phyloP scores from a whole-genome alignment of 805 yeast genomes.

The Sugiyamaella mastotermitis region DNA sequence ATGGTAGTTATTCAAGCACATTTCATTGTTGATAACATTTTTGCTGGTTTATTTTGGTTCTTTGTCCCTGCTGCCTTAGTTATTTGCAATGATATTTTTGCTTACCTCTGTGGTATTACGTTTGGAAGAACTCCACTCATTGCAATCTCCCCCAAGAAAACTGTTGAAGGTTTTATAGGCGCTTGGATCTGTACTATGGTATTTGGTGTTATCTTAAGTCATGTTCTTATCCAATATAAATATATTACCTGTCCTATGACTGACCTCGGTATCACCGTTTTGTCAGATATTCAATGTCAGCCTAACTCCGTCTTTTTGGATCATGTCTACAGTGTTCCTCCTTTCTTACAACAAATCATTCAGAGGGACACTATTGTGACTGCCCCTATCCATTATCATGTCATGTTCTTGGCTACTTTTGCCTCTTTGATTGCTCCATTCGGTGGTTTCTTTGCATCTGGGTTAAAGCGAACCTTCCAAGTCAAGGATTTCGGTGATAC shows the following conservation, averaged over 20 bases:
- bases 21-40: constrained; percentile 80
- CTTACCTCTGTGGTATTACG: constrained; percentile 94
- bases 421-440: constrained; percentile 97
- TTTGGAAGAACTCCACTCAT: constrained; percentile 91
- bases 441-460: constrained; percentile 97
- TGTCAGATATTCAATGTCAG: constrained; percentile 63
- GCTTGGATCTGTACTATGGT: constrained; percentile 93
- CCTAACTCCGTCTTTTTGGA: constrained; percentile 86
- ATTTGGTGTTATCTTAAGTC: constrained; percentile 62
- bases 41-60: constrained; percentile 92
- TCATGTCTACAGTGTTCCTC: constrained; percentile 64
- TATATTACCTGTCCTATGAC: constrained; percentile 86
- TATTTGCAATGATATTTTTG: constrained; percentile 91
- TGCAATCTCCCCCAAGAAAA: constrained; percentile 92
- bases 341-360: constrained; percentile 51
- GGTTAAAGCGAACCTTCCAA: constrained; percentile 93
- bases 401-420: constrained; percentile 80
- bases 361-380: constrained; percentile 48
- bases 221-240: constrained; percentile 54
- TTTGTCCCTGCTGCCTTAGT: constrained; percentile 87
- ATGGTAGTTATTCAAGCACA: constrained; percentile 92
- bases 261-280: constrained; percentile 43
- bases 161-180: constrained; percentile 95
- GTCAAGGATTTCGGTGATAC: constrained; percentile 98
- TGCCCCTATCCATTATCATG: constrained; percentile 88